Percentiles rank a stretch among this genome's conserved stretches.
Evolutionary conservation across 1,284 basidiomycete genomes (phyloP).

Genomic region (Moesziomyces parantarcticus): DNA sequence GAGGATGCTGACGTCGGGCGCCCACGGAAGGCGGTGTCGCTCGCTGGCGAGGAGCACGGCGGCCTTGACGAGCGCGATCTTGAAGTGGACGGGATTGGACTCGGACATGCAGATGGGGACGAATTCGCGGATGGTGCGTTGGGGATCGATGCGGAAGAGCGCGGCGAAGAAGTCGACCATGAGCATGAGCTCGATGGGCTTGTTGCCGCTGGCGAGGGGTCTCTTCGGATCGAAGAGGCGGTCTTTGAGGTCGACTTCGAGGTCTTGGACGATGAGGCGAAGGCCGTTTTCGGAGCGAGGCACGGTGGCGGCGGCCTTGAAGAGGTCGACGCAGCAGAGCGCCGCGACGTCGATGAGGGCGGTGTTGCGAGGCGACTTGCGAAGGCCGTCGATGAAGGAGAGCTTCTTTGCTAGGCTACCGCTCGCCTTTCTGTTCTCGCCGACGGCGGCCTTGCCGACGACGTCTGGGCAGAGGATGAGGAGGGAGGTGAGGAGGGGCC

Average conservation of each 20-base stretch:
- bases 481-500: slow-evolving; percentile 83
- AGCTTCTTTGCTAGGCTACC: slow-evolving; percentile 69
- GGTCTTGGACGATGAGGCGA: slow-evolving; percentile 72
- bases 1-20: slow-evolving; percentile 47
- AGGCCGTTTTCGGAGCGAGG: slow-evolving; percentile 74
- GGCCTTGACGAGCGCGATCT: slow-evolving; percentile 55
- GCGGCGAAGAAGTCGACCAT: slow-evolving; percentile 63
- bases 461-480: slow-evolving; percentile 82
- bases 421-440: slow-evolving; percentile 64
- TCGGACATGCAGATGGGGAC: slow-evolving; percentile 55
- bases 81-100: slow-evolving; percentile 51
- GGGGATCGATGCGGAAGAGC: slow-evolving; percentile 63
- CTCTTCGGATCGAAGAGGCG: slow-evolving; percentile 59
- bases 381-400: slow-evolving; percentile 69
- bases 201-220: slow-evolving; percentile 45
- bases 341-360: slow-evolving; percentile 75
- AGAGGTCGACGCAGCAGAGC: slow-evolving; percentile 82
- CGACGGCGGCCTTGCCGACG: slow-evolving; percentile 70
- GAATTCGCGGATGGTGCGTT: slow-evolving; percentile 50
- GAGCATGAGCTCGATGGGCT: slow-evolving; percentile 56
- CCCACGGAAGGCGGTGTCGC: slow-evolving; percentile 47
- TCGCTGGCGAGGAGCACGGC: slow-evolving; percentile 56
- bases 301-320: slow-evolving; percentile 80
- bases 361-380: slow-evolving; percentile 56
- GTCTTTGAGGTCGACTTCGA: slow-evolving; percentile 59